These are phyloP conservation scores for Acacia crassicarpa DNA, from an alignment of 306 rosid species.

Conservation along the genomic window DNA sequence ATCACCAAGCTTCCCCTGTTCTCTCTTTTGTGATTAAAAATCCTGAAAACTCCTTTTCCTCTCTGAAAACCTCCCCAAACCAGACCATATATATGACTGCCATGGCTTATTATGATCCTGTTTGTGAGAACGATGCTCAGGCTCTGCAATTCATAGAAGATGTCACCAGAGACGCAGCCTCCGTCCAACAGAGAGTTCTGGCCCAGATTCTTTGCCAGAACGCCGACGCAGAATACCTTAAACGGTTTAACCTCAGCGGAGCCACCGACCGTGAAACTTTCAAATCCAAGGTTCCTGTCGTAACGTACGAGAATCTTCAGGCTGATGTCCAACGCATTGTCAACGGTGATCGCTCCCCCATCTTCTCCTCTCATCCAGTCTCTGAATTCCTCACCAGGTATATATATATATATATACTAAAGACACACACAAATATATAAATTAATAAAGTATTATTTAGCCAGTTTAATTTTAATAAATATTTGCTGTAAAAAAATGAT, in stretches of 20 bases:
- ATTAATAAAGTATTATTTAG: no score
- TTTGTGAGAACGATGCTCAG: conserved; percentile 46
- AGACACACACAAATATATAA: neutral
- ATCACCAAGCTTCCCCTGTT: neutral
- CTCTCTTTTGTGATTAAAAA: neutral
- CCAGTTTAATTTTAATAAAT: neutral
- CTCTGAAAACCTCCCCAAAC: neutral
- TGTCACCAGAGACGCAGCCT: conserved; percentile 49
- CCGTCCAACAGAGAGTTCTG: conserved; percentile 54
- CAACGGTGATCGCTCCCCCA: conserved; percentile 78
- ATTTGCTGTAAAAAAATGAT: neutral
- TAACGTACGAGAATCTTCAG: conserved; percentile 71
- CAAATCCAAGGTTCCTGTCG: conserved; percentile 70
- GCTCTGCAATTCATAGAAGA: conserved; percentile 71
- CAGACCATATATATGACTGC: neutral
- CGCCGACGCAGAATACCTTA: conserved; percentile 65
- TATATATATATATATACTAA: no score
- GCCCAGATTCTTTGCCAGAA: conserved; percentile 60
- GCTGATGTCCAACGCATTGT: conserved; percentile 75
- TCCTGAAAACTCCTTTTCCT: neutral
- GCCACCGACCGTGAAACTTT: conserved; percentile 63
- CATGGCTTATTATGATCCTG: conserved; percentile 53
- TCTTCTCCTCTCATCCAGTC: conserved; percentile 67
- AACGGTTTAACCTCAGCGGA: conserved; percentile 55
- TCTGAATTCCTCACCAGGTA: conserved; percentile 93